Percentiles rank a stretch among this genome's conserved stretches.
Conservation (phyloP, 2,329 filamentous ascomycete species). For the Peltaster fructicola region DNA sequence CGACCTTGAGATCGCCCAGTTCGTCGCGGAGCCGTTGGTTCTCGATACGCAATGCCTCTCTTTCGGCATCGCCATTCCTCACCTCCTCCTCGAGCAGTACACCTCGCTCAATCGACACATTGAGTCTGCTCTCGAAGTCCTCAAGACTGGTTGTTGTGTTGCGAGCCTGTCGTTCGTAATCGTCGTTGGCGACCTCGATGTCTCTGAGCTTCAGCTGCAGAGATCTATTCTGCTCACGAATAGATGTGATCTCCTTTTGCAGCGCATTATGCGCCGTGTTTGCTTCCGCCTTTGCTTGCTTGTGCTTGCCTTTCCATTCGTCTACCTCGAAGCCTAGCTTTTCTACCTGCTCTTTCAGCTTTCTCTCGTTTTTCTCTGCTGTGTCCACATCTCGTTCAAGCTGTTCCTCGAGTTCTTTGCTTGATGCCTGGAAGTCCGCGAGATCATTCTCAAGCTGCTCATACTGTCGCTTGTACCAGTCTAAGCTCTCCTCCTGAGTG, state of each 20-base stretch:
- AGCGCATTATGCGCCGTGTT: constrained; percentile 67
- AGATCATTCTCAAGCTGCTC: constrained; percentile 82
- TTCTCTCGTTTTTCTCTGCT: constrained; percentile 80
- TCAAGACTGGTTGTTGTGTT: constrained; percentile 92
- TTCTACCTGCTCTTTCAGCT: constrained; percentile 75
- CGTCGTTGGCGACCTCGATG: constrained; percentile 95
- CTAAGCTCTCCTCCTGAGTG: constrained; percentile 52
- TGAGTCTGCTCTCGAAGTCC: constrained; percentile 94
- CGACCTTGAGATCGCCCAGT: constrained; percentile 80
- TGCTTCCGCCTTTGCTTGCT: constrained; percentile 78
- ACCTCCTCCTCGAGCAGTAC: constrained; percentile 95
- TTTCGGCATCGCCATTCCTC: constrained; percentile 75
- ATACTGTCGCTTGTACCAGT: constrained; percentile 94
- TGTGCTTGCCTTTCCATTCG: constrained; percentile 99
- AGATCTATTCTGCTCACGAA: constrained; percentile 69
- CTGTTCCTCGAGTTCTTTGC: constrained; percentile 83
- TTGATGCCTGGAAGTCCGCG: constrained; percentile 83
- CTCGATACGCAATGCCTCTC: constrained; percentile 77
- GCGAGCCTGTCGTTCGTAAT: constrained; percentile 89
- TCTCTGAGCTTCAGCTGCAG: constrained; percentile 74
- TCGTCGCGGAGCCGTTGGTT: constrained; percentile 80
- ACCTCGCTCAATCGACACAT: constrained; percentile 74
- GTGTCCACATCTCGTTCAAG: constrained; percentile 92
- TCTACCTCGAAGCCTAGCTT: constrained; percentile 74
- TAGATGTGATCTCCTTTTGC: constrained; percentile 86